Evolutionary conservation across 2,329 filamentous ascomycete genomes (phyloP).

Genomic region (Cytospora mali): DNA sequence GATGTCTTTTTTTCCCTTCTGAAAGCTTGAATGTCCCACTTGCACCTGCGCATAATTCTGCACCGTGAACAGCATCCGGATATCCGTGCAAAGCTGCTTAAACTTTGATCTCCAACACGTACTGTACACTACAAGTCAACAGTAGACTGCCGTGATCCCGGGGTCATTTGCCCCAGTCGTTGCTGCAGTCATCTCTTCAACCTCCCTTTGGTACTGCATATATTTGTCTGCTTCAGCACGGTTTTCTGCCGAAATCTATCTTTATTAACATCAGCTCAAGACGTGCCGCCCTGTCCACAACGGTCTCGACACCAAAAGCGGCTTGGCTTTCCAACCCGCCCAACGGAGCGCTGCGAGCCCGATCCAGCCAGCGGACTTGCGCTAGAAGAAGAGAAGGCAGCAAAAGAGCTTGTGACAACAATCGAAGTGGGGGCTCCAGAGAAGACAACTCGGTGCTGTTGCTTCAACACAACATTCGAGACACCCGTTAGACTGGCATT

Average conservation of each 20-base stretch:
- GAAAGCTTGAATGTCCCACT: not conserved
- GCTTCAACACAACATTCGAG: constrained; percentile 14
- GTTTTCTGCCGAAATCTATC: not conserved
- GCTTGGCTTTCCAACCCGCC: constrained; percentile 16
- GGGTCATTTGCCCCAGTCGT: not conserved
- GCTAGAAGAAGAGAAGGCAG: not conserved
- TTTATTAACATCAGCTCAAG: not conserved
- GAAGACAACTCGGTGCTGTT: constrained; percentile 6
- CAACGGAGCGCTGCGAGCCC: constrained; percentile 7
- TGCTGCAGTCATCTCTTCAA: not conserved
- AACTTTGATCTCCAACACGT: not conserved
- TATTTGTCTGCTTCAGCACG: not conserved
- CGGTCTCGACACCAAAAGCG: constrained; percentile 14
- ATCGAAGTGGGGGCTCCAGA: not conserved
- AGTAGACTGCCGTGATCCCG: not conserved
- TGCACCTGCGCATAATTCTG: not conserved
- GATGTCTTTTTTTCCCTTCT: not conserved
- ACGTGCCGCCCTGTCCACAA: not conserved
- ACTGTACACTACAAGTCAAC: not conserved
- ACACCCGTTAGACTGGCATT: constrained; percentile 19
- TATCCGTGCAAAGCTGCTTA: not conserved
- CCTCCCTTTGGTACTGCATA: not conserved
- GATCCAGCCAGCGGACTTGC: not conserved
- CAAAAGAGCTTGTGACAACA: not conserved
- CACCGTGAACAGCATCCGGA: not conserved